A percentile compares a stretch with the other conserved stretches of the same genome.
Conservation (phyloP, 176 grass and related monocot genomes). For the Triticum monococcum region DNA sequence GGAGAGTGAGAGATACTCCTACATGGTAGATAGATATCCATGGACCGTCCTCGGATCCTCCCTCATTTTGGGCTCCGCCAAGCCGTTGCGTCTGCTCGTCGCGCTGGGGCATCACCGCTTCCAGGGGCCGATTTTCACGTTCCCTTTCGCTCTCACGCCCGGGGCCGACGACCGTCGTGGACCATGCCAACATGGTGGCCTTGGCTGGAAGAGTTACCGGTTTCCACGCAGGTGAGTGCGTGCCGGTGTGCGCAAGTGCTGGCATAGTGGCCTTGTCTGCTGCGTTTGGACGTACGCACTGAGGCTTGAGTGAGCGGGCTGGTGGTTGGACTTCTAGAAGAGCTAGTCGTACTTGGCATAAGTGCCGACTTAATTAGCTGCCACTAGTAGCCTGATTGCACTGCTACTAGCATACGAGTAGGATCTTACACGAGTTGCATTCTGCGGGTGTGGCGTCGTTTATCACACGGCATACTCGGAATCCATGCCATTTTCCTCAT, state of each 20-base stretch:
- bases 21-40: neutral
- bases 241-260: slow-evolving; percentile 3
- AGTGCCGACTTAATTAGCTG: neutral
- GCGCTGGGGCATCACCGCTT: neutral
- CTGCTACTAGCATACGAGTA: too few species aligned
- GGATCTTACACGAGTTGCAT: neutral
- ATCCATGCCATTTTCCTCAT: neutral
- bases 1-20: neutral
- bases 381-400: too few species aligned
- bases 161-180: too few species aligned
- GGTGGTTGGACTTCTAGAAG: slow-evolving; percentile 19
- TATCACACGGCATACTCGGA: neutral
- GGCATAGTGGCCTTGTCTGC: neutral
- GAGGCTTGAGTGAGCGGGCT: neutral
- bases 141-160: too few species aligned
- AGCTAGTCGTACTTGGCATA: neutral
- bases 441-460: neutral
- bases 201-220: neutral
- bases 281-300: neutral
- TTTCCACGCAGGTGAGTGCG: neutral
- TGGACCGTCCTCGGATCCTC: too few species aligned
- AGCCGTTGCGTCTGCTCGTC: slow-evolving; percentile 1
- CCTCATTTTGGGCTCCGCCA: neutral
- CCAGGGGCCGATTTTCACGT: neutral
- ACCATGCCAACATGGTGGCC: neutral